Base-by-base conservation (phyloP, 192 early-diverging fungal species). In the Coemansia sp. region DNA sequence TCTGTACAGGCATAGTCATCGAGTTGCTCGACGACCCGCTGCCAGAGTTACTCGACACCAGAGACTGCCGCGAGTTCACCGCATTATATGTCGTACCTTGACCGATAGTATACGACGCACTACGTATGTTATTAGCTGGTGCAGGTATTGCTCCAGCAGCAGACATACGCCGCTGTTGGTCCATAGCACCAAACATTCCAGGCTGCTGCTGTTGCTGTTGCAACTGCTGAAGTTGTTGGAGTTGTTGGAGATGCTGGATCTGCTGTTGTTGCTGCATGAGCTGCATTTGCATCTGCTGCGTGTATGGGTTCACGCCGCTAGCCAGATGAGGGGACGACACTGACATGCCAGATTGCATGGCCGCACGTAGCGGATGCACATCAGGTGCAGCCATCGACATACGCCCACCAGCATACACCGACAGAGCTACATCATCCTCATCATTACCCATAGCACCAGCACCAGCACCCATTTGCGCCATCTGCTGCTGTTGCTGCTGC, bases 321-420 rank as follows among this genome's bases (percentile, higher is more conserved):
- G 52, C 62, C 43, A 77, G 51, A 15, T 77, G 67, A n/a, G 73
- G 73, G 37, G 73, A 48, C 26, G 73, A 77, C 18, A 53, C 33
- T 15, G 73, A 77, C 73, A 77, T 77, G 18, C 73, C 61, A 5
- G 73, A 77, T 55, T 71, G 67, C 73, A 77, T 77, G 10, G 73
- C 67, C 9, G 73, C 73, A 8, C 73, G 67, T 58, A 77, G 55
- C 42, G 73, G 73, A 25, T 77, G 73, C 29, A 70, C 54, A 43
- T 77, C 73, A 3, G 52, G 47, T 5, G 50, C 51, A 6, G 69
- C 65, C 58, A 77, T 62, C 15, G 67, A 69, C 54, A 63, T 58
- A 11, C 67, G 58, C 23, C 42, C 45, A 30, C 45, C 46, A 19
- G 75, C 60, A 35, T 64, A 78, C 4, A 50, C 36, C 0, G 69